These are phyloP conservation scores for Apiospora kogelbergensis DNA, from an alignment of 2,329 filamentous ascomycete species.

Conservation along the genomic window DNA sequence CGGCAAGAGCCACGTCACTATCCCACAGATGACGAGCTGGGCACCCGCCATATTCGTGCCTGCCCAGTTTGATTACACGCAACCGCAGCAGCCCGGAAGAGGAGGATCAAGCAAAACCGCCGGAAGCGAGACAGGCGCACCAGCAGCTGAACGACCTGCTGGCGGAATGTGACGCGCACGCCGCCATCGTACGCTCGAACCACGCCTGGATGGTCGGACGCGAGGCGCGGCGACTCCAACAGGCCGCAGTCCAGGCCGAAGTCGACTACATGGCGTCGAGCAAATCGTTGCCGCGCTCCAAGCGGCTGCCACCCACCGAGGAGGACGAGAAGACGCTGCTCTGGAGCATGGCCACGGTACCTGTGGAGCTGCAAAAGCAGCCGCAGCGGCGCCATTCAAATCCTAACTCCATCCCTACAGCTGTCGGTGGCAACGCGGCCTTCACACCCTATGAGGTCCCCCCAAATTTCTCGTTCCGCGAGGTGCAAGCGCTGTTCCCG, in stretches of 20 bases:
- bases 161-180: conserved; percentile 14
- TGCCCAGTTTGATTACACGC: conserved; percentile 14
- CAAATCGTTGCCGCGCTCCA: conserved; percentile 7
- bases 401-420: not conserved
- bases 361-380: not conserved
- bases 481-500: not conserved
- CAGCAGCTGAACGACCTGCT: conserved; percentile 8
- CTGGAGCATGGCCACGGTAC: not conserved
- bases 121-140: not conserved
- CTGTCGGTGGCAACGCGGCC: not conserved
- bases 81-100: not conserved
- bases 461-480: not conserved
- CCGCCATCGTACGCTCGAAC: conserved; percentile 12
- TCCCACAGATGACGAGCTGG: conserved; percentile 6
- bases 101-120: not conserved
- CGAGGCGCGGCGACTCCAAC: conserved; percentile 10
- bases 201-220: conserved; percentile 10
- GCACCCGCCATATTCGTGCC: conserved; percentile 16
- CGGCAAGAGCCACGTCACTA: not conserved
- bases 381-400: not conserved
- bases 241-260: not conserved
- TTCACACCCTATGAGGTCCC: not conserved
- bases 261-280: not conserved
- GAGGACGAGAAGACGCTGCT: not conserved
- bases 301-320: conserved; percentile 4